These are phyloP conservation scores for Quercus variabilis DNA, from an alignment of 306 rosid species.

Conservation along the genomic window DNA sequence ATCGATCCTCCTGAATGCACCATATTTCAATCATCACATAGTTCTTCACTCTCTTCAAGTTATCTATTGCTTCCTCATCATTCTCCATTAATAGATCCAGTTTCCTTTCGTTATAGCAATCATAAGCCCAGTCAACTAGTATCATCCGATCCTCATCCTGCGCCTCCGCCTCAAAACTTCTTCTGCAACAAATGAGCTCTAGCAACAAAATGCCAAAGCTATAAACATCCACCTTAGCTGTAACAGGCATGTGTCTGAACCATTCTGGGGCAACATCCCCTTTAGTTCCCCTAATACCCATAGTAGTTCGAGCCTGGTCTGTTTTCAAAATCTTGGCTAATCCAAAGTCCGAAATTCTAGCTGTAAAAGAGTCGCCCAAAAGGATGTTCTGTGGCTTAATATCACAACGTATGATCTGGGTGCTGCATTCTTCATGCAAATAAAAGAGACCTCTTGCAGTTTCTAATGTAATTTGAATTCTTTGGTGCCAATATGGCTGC, in stretches of 20 bases:
- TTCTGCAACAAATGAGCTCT: constrained; percentile 33
- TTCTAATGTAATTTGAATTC: constrained; percentile 21
- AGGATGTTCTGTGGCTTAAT: constrained; percentile 39
- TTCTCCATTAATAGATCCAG: constrained; percentile 2
- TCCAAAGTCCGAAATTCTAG: constrained; percentile 29
- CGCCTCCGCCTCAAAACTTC: neutral
- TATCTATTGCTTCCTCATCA: too few relatives aligned
- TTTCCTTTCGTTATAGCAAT: constrained; percentile 17
- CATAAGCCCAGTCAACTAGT: constrained; percentile 34
- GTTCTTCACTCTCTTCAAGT: too few relatives aligned
- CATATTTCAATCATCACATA: too few relatives aligned
- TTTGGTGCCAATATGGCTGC: constrained; percentile 25
- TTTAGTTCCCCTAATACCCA: constrained; percentile 22
- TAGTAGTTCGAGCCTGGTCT: constrained; percentile 9
- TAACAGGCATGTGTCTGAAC: constrained; percentile 25
- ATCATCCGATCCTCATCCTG: constrained; percentile 19
- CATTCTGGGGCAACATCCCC: constrained; percentile 29
- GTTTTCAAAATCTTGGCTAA: constrained; percentile 20
- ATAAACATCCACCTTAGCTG: constrained; percentile 33
- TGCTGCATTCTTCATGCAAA: constrained; percentile 30
- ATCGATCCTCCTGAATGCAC: too few relatives aligned
- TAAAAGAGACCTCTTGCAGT: constrained; percentile 15
- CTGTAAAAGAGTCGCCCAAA: constrained; percentile 21
- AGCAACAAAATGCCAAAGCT: constrained; percentile 35
- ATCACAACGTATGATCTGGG: constrained; percentile 26